A percentile compares a stretch with the other conserved stretches of the same genome.
Conservation (phyloP, 768 basidiomycete genomes). For the Russula ochroleuca region DNA sequence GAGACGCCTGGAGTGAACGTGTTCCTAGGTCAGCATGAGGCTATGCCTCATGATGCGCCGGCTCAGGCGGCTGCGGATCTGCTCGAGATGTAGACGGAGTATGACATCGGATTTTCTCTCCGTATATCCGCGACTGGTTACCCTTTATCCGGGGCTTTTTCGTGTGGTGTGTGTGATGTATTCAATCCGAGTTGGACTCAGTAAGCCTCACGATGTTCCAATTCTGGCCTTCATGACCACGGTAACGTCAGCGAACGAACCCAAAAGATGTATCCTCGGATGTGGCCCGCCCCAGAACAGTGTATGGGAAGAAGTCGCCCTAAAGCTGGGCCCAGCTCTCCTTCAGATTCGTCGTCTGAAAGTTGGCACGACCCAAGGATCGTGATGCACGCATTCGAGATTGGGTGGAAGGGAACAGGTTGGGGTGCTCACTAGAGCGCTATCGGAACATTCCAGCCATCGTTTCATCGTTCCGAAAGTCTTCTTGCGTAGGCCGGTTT, state of each 20-base stretch:
- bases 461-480: neutral
- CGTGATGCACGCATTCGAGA: neutral
- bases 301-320: neutral
- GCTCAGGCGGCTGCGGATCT: slow-evolving; percentile 2
- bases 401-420: neutral
- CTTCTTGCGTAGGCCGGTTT: neutral
- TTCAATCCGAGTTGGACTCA: neutral
- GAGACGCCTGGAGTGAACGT: slow-evolving; percentile 49
- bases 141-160: neutral
- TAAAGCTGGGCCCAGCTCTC: neutral
- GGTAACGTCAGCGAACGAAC: neutral
- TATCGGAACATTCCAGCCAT: neutral
- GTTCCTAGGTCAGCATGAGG: slow-evolving; percentile 35
- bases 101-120: slow-evolving; percentile 9
- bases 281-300: neutral
- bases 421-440: too few species aligned
- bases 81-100: slow-evolving; percentile 13
- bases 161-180: neutral
- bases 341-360: neutral
- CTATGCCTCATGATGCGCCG: slow-evolving; percentile 5
- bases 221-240: neutral
- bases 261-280: neutral
- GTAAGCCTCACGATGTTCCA: slow-evolving; percentile 6
- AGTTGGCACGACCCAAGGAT: neutral
- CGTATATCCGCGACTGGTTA: neutral